Base-by-base conservation (phyloP, 345 rosid genomes). In the Kandelia obovata region DNA sequence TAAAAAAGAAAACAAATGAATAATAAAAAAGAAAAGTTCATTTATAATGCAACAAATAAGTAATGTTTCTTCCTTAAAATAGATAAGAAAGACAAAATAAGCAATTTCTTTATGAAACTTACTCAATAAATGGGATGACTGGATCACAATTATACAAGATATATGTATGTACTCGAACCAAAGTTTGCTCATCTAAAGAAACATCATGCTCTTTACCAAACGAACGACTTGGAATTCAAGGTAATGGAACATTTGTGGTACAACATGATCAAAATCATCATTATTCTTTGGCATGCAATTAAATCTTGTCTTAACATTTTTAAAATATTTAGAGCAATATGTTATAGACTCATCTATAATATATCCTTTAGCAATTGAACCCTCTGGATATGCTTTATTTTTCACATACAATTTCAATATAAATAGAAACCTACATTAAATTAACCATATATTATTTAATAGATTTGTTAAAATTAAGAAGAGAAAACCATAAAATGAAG, bases 331-430 rank as follows among this genome's bases (percentile, higher is more conserved):
- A 13, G 20, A 70, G 25, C 61, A 70, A 51, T 52, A 27, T n/a
- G 67, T 70, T 53, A 62, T 61, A 20, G 52, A 52, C 25, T 62
- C 62, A 5, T 37, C 23, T 31, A 61, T 53, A 51, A 70, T 52
- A 26, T 70, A 51, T 4, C 61, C 61, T 19, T 62, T 53, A 20
- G 20, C 28, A 1, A 70, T 70, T 30, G 67, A 70, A 15, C 61
- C 67, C 25, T 62, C 35, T 4, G 15, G 61, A 34, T 16, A n/a
- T 15, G 53, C 9, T 27, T 5, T 11, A 2, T 59, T 69, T 17
- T 15, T 30, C n/a, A 31, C 27, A 34, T 8, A 62, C 1, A 19
- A 32, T 23, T 69, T 59, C 2, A 61, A 51, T 11, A 2, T 32
- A 13, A 6, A 3, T n/a, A 62, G 26, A 39, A 26, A 62, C 66